A percentile compares a stretch with the other conserved stretches of the same genome.
Evolutionary conservation across 2,329 filamentous ascomycete genomes (phyloP).

Genomic region (Fusarium armeniacum): DNA sequence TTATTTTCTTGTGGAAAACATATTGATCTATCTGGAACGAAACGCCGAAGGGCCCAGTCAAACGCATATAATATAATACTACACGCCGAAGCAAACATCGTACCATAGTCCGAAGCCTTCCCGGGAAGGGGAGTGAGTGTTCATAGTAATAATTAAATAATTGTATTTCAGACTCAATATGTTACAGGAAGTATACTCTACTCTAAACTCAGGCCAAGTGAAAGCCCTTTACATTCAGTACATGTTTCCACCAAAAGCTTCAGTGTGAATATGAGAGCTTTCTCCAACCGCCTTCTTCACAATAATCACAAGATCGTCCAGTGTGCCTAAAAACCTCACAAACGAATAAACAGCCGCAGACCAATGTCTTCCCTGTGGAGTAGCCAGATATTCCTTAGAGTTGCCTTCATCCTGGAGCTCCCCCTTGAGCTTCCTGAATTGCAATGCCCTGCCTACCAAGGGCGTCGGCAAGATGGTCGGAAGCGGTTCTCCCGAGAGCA

Average conservation of each 20-base stretch:
- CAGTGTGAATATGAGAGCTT: constrained; percentile 18
- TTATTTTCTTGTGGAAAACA: background rate
- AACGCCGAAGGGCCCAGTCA: background rate
- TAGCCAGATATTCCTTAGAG: constrained; percentile 6
- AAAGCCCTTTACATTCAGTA: background rate
- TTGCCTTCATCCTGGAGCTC: constrained; percentile 25
- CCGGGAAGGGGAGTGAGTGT: no score
- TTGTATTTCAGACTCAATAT: background rate
- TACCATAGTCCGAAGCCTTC: background rate
- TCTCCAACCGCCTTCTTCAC: constrained; percentile 29
- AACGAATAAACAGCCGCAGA: constrained; percentile 25
- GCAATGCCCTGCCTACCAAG: constrained; percentile 20
- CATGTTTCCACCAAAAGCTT: constrained; percentile 19
- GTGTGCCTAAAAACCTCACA: constrained; percentile 21
- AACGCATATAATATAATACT: background rate
- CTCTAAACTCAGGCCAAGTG: no score
- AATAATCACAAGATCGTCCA: constrained; percentile 22
- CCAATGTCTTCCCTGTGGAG: constrained; percentile 22
- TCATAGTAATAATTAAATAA: background rate
- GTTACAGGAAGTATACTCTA: background rate
- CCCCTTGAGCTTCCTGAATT: constrained; percentile 23
- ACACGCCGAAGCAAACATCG: background rate
- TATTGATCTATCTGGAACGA: background rate
- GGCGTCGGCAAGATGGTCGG: constrained; percentile 21
- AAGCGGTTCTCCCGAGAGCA: constrained; percentile 21